These are phyloP conservation scores for Theileria orientalis DNA, from an alignment of 169 alveolate genomes.

Conservation along the genomic window DNA sequence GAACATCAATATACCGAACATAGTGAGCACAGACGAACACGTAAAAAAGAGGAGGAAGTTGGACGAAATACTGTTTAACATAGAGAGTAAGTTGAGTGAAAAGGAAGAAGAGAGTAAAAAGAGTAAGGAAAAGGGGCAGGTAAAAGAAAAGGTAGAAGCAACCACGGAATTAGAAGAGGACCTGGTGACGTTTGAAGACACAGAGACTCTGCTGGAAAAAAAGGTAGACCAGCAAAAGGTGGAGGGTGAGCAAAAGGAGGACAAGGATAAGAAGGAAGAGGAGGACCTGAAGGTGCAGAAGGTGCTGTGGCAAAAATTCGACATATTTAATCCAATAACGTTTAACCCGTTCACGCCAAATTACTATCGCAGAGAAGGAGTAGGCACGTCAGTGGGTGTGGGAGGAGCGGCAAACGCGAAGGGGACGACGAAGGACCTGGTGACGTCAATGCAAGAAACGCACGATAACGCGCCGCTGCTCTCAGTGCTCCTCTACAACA, in stretches of 20 bases:
- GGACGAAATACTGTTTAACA: background rate
- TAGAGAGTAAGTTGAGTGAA: background rate
- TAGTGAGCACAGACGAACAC: background rate
- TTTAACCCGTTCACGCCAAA: background rate
- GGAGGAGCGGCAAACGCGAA: background rate
- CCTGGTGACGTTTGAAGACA: background rate
- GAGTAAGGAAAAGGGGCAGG: background rate
- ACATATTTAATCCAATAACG: slow-evolving; percentile 41
- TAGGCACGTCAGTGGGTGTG: background rate
- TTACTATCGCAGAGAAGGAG: background rate
- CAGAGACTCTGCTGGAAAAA: background rate
- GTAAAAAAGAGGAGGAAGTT: background rate
- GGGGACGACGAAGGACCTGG: background rate
- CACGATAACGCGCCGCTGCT: background rate
- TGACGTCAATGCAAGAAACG: background rate
- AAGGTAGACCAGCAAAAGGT: background rate
- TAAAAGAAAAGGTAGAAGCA: background rate
- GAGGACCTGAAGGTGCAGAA: slow-evolving; percentile 8
- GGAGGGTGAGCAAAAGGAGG: background rate
- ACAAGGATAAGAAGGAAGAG: slow-evolving; percentile 9
- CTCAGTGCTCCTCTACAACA: background rate
- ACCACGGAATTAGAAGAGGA: background rate
- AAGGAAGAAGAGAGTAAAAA: background rate
- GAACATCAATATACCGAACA: background rate
- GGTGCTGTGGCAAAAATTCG: slow-evolving; percentile 59